Base-by-base conservation (phyloP, 805 yeast species). In the Candida fluviatilis region DNA sequence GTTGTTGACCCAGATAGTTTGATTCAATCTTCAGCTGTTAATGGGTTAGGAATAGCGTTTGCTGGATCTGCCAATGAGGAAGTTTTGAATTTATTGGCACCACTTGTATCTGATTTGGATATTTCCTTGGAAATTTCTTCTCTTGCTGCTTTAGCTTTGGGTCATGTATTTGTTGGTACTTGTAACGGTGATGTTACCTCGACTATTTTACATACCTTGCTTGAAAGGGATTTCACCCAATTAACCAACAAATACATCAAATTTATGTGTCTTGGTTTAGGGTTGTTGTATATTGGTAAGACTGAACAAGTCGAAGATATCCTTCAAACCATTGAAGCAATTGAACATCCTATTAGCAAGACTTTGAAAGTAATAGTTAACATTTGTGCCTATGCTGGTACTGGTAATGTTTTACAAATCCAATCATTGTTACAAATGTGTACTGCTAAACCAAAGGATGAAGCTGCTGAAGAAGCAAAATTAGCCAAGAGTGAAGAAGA, bases 381-480 rank as follows among this genome's bases (percentile, higher is more conserved):
- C 45, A 84, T 90, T 37, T 86, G 97, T 67, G 95, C 98, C 3
- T 90, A 84, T 66, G 95, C 96, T 8, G 99, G 98, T 46, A 88
- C 98, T 28, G 99, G 99, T 50, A 93, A 93, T 58, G 99, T 93
- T 23, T 75, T 93, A 45, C 93, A 90, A 67, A 85, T 93, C 45
- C 99, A 93, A 69, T 80, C 87, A 27, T 72, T 93, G 55, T 75
- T 91, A 52, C 95, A 88, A 53, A 88, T 89, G 75, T 78, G 93
- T 56, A 84, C 95, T 5, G 80, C 81, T n/a, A 78, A 78, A 49
- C 78, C 81, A 31, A 65, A 66, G 39, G 84, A 78, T 34, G 69
- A 69, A 14, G 69, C 69, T 10, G 80, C 74, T 0, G 80, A 73
- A 14, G 84, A 78, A 6, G 81, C 78, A 30, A 84, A 78, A 14